Evolutionary conservation across 73 alveolate species (phyloP).

Genomic region (Tetrahymena elliotti): DNA sequence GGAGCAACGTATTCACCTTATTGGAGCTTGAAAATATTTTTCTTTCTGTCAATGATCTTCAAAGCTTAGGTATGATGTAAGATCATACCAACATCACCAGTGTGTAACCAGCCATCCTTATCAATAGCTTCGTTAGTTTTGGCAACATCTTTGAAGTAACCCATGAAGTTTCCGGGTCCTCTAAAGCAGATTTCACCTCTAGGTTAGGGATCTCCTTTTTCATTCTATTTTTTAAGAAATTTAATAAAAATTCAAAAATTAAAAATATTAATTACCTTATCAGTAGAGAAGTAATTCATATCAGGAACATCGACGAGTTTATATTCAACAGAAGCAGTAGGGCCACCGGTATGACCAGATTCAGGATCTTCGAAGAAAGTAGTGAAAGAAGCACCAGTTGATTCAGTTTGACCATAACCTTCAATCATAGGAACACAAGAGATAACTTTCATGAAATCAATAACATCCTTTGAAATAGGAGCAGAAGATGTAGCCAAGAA

Average conservation of each 20-base stretch:
- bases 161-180: slow-evolving; percentile 57
- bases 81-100: slow-evolving; percentile 87
- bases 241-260: background rate
- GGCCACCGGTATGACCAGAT: slow-evolving; percentile 71
- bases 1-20: slow-evolving; percentile 94
- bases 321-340: slow-evolving; percentile 49
- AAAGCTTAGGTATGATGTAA: slow-evolving; percentile 51
- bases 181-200: slow-evolving; percentile 75
- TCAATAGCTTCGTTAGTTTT: slow-evolving; percentile 57
- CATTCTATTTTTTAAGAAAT: slow-evolving; percentile 19
- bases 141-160: slow-evolving; percentile 52
- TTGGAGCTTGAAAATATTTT: slow-evolving; percentile 77
- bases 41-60: slow-evolving; percentile 50
- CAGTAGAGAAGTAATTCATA: slow-evolving; percentile 61
- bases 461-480: slow-evolving; percentile 65
- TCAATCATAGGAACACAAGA: slow-evolving; percentile 50
- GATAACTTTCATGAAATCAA: slow-evolving; percentile 41
- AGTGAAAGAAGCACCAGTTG: slow-evolving; percentile 49
- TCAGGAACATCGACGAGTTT: slow-evolving; percentile 75
- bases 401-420: slow-evolving; percentile 67
- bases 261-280: slow-evolving; percentile 10
- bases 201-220: slow-evolving; percentile 52
- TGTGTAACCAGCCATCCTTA: slow-evolving; percentile 78
- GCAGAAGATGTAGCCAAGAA: slow-evolving; percentile 74
- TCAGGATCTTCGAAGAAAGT: slow-evolving; percentile 52